Percentiles rank a stretch among this genome's conserved stretches.
Evolutionary conservation across 805 yeast species (phyloP).

Genomic region (Lipomyces chichibuensis): DNA sequence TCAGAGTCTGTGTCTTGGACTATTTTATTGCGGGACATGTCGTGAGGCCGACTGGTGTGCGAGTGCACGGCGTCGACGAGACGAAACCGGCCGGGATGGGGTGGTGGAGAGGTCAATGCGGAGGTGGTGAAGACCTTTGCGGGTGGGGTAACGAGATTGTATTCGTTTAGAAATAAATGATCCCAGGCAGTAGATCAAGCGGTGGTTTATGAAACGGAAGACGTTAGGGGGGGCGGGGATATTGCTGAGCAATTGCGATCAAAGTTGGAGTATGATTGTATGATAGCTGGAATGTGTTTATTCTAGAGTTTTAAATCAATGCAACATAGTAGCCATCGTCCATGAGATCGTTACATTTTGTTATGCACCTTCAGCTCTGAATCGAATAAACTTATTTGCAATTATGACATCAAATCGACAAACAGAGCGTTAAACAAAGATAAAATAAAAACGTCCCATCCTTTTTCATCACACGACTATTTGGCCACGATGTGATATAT

Average conservation of each 20-base stretch:
- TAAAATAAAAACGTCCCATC: neutral
- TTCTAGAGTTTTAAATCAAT: no score
- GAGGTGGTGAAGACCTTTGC: neutral
- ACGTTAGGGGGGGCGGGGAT: neutral
- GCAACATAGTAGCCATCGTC: neutral
- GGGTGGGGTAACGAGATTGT: neutral
- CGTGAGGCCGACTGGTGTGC: neutral
- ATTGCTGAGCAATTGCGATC: neutral
- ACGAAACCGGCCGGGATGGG: neutral
- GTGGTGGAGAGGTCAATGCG: neutral
- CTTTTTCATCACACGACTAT: neutral
- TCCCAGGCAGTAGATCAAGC: neutral
- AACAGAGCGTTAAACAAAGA: neutral
- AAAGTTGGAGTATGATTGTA: no score
- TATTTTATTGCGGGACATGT: constrained; percentile 46
- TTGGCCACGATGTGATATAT: neutral
- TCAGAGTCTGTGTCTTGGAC: constrained; percentile 63
- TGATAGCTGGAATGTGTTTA: no score
- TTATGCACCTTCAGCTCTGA: neutral
- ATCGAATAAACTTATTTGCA: neutral
- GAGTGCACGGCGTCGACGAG: neutral
- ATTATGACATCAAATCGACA: neutral
- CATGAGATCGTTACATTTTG: neutral
- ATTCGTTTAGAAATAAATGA: neutral
- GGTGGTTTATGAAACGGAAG: neutral